Percentiles rank a stretch among this genome's conserved stretches.
Conservation (phyloP, 108 stramenopile genomes). For the Stephanodiscus minutulus region DNA sequence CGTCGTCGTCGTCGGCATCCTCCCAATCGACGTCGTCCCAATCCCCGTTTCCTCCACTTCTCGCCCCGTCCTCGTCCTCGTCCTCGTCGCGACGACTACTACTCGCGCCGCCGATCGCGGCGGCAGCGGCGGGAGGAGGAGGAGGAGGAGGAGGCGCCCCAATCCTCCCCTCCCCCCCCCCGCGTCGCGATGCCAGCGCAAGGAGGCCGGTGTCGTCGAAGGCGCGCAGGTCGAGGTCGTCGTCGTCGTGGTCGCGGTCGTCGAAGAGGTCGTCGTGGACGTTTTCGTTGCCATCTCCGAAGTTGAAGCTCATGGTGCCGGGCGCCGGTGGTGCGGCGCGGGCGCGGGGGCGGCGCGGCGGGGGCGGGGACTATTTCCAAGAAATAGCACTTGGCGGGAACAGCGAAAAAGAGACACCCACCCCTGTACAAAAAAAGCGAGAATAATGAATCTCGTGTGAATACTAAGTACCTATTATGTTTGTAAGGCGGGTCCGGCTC, state of each 20-base stretch:
- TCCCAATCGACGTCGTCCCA: conserved; percentile 51
- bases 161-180: not conserved
- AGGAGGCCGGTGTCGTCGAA: conserved; percentile 47
- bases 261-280: conserved; percentile 18
- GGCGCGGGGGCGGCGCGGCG: no score
- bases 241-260: conserved; percentile 19
- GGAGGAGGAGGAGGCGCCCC: no score
- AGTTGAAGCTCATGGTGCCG: conserved; percentile 52
- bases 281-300: conserved; percentile 15
- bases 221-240: conserved; percentile 25
- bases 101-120: not conserved
- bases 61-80: not conserved
- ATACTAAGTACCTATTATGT: no score
- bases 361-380: no score
- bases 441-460: no score
- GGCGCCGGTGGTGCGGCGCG: no score
- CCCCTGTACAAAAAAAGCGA: no score
- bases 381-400: no score
- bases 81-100: not conserved
- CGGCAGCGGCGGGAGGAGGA: not conserved
- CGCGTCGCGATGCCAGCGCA: conserved; percentile 26
- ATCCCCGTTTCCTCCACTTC: conserved; percentile 10
- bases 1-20: conserved; percentile 36
- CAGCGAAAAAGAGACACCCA: no score
- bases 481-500: no score